These are phyloP conservation scores for Cyanidium caldarium DNA, from an alignment of 23 red algal genomes.

Conservation along the genomic window DNA sequence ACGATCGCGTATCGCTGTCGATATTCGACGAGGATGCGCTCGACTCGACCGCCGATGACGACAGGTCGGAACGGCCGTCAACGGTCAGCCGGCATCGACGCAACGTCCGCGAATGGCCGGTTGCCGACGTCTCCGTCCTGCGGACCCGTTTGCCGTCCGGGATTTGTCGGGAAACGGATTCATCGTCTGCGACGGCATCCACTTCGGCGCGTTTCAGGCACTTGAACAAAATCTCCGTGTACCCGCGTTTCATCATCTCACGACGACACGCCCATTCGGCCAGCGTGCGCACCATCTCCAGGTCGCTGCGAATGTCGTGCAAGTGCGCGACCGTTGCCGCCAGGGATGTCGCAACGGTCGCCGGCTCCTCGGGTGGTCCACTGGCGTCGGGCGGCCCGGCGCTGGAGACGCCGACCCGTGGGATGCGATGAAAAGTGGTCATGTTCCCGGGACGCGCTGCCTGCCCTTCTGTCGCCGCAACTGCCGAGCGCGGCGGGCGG, in stretches of 20 bases:
- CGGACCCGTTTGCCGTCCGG: no score
- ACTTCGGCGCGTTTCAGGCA: not conserved
- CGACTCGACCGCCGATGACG: no score
- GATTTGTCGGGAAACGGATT: no score
- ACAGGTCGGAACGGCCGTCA: no score
- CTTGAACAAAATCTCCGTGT: not conserved
- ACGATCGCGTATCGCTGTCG: no score
- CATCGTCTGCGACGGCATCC: no score
- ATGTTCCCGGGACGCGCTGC: not conserved
- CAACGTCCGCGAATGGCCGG: no score
- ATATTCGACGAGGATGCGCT: no score
- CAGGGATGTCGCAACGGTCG: not conserved
- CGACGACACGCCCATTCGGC: not conserved
- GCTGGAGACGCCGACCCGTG: not conserved
- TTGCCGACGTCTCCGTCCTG: no score
- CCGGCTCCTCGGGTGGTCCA: not conserved
- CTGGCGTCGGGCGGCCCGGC: not conserved
- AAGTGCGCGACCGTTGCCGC: not conserved
- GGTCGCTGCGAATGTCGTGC: no score
- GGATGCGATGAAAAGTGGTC: not conserved
- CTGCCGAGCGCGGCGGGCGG: not conserved
- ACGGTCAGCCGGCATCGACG: no score
- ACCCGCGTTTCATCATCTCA: not conserved
- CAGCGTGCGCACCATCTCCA: not conserved
- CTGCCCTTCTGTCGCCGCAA: not conserved